phyloP scores from a whole-genome alignment of 2,329 filamentous ascomycete species.

The Hypoxylon rubiginosum region DNA sequence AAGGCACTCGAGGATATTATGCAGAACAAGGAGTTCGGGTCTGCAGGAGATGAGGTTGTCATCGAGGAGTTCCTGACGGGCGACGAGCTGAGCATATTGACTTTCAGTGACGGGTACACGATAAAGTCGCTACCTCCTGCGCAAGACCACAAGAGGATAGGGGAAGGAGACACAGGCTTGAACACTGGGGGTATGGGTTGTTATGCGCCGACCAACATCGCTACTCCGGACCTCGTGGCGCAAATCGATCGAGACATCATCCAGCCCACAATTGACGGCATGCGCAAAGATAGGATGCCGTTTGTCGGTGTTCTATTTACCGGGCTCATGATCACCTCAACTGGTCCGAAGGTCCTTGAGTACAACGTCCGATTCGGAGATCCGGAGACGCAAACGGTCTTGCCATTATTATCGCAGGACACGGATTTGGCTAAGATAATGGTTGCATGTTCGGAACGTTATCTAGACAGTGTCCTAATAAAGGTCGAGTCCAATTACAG shows the following conservation, averaged over 20 bases:
- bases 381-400: constrained; percentile 83
- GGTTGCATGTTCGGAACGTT: constrained; percentile 84
- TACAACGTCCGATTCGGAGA: constrained; percentile 87
- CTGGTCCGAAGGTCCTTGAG: constrained; percentile 79
- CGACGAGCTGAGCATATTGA: constrained; percentile 91
- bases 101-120: constrained; percentile 89
- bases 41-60: constrained; percentile 89
- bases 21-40: constrained; percentile 87
- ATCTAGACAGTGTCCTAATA: constrained; percentile 77
- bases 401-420: constrained; percentile 81
- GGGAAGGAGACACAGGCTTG: constrained; percentile 88
- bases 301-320: constrained; percentile 86
- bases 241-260: constrained; percentile 85
- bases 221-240: constrained; percentile 80
- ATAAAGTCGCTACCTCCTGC: constrained; percentile 88
- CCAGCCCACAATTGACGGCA: constrained; percentile 89
- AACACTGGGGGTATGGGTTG: constrained; percentile 99
- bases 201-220: constrained; percentile 90
- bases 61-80: constrained; percentile 95
- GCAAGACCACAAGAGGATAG: constrained; percentile 96
- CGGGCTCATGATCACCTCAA: constrained; percentile 83
- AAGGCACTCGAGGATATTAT: constrained; percentile 89
- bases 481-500: constrained; percentile 79
- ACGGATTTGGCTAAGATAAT: constrained; percentile 91
- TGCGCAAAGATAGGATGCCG: constrained; percentile 82